Evolutionary conservation across 1,284 basidiomycete species (phyloP).

Genomic region (Trichosporon inkin): DNA sequence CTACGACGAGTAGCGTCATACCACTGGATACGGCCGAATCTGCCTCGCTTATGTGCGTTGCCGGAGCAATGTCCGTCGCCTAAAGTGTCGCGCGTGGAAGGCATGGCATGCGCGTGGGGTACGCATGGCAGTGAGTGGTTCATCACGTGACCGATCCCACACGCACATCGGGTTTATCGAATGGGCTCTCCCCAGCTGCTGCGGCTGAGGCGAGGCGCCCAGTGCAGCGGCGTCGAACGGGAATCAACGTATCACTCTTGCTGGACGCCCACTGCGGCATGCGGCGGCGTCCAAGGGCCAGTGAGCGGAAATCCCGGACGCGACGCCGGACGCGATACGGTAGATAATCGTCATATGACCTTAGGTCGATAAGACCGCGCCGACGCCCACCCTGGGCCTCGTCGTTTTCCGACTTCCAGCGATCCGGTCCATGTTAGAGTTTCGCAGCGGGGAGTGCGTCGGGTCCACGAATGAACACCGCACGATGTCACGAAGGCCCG

Average conservation of each 20-base stretch:
- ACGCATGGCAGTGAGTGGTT: not conserved
- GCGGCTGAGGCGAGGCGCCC: too few relatives aligned
- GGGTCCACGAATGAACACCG: not conserved
- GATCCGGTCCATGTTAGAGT: not conserved
- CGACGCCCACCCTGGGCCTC: not conserved
- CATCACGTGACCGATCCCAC: not conserved
- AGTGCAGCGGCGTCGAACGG: too few relatives aligned
- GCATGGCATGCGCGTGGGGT: not conserved
- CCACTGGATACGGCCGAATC: constrained; percentile 2
- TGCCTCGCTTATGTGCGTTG: constrained; percentile 1
- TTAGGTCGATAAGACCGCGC: too few relatives aligned
- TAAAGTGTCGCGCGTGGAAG: not conserved
- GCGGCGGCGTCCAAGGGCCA: too few relatives aligned
- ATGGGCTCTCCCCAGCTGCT: too few relatives aligned
- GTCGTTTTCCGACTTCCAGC: not conserved
- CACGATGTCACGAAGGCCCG: not conserved
- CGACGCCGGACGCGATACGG: too few relatives aligned
- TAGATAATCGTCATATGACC: too few relatives aligned
- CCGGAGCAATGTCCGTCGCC: not conserved
- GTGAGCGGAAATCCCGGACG: too few relatives aligned
- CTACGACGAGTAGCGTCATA: not conserved
- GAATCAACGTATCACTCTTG: too few relatives aligned
- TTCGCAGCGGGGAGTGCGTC: not conserved
- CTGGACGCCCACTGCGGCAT: too few relatives aligned
- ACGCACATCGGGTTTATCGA: too few relatives aligned